Evolutionary conservation across 441 rosid species (phyloP), one percentile per base, ranked within the genome.

Genomic region (Hura crepitans): DNA sequence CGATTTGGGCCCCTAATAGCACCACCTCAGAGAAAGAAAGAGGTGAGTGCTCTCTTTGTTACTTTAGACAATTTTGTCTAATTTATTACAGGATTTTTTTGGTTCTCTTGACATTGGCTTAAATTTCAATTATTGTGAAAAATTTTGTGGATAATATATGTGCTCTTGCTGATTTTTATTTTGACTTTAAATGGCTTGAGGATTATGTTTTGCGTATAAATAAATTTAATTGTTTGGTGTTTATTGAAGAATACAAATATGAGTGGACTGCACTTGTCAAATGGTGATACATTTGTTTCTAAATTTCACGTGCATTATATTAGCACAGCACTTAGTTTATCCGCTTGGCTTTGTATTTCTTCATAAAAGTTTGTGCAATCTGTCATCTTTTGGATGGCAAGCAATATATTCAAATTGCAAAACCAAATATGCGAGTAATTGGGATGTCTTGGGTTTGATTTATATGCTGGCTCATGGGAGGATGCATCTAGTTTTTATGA

Each of bases 21-120:
- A 61, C 84, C 89, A 47, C 75, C 83, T 71, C 96, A 88, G 39
- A 88, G 89, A 81, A 92, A 81, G 84, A 95, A 90, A 83, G 97
- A 94, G 89, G 99, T 95, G 65, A 69, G 83, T 66, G 20, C 12
- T 71, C 9, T 18, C 62, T 71, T 63, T 50, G 10, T 45, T 1
- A 28, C 6, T 65, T 55, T 25, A 25, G n/a, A 22, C 23, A 8
- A 9, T 17, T 22, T 30, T 57, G 15, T 42, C 1, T 43, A 18
- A 10, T 45, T 62, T 63, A 20, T 45, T 72, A 23, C 33, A 13
- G 49, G 2, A 10, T 27, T 27, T n/a, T n/a, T n/a, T n/a, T 22
- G n/a, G 5, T 25, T 45, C 46, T 14, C 15, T 50, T 9, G 39
- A n/a, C 22, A 45, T n/a, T 43, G 28, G 55, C 45, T 30, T 33